Base-by-base conservation (phyloP, 805 yeast genomes). In the Saccharomycodes ludwigii region DNA sequence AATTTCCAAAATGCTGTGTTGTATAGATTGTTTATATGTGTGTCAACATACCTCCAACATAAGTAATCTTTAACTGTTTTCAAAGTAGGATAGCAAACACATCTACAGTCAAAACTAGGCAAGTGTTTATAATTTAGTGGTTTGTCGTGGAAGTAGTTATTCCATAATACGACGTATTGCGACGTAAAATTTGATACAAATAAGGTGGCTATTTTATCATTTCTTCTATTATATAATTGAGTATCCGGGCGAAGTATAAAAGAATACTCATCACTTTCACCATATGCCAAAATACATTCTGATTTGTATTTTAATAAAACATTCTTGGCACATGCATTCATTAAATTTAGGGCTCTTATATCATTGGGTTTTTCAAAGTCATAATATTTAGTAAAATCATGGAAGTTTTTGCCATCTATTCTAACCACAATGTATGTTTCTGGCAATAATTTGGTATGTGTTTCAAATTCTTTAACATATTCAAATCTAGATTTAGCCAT, bases 41-140 rank as follows among this genome's bases (percentile, higher is more conserved):
- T 91, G 50, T 91, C 98, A 1, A 78, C 97, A 50, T 83, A 96
- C 42, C 98, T 67, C 98, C 98, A 91, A 35, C 80, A 61, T 40
- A 91, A 68, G 50, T 91, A 91, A 52, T 88, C 97, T 34, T 82
- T 63, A 2, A 88, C 61, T 1, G 62, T 57, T 4, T 58, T 45
- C 12, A 61, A 40, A 33, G 66, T 71, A 0, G 98, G 98, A 43
- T 91, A 91, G 1, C 73, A 56, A 6, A 91, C 91, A 2, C 93
- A 93, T 29, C 98, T 61, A 0, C 93, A 85, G 54, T 91, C 98
- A 52, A 91, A 91, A 11, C 80, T 74, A 0, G 98, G 97, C 21
- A 88, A 50, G 36, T 75, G 65, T 10, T 61, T 67, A 1, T 61
- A 33, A 12, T 63, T 58, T 17, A 80, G 56, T 10, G 63, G 67